These are phyloP conservation scores for Penicillium olsonii DNA, from an alignment of 2,329 filamentous ascomycete species.

Conservation along the genomic window DNA sequence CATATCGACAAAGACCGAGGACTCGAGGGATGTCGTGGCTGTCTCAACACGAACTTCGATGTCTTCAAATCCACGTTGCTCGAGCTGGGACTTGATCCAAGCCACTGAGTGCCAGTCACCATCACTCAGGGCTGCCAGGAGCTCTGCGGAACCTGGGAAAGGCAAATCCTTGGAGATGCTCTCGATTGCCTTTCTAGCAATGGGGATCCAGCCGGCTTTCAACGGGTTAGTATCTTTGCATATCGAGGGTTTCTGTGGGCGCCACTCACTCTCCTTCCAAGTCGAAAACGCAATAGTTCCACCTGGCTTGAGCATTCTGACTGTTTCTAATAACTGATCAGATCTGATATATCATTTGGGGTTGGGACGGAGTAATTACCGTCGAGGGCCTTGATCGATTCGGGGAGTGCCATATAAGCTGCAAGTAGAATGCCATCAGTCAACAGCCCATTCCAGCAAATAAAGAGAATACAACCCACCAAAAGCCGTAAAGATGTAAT, in stretches of 20 bases:
- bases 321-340: constrained; percentile 25
- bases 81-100: constrained; percentile 23
- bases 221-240: background rate
- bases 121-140: constrained; percentile 16
- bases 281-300: constrained; percentile 37
- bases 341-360: background rate
- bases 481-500: constrained; percentile 51
- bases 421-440: background rate
- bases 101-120: constrained; percentile 27
- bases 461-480: constrained; percentile 29
- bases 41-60: constrained; percentile 22
- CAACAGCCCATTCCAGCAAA: background rate
- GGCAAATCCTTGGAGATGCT: constrained; percentile 28
- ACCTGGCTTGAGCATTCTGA: constrained; percentile 37
- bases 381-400: constrained; percentile 41
- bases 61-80: constrained; percentile 26
- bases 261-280: constrained; percentile 36
- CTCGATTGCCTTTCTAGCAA: constrained; percentile 28
- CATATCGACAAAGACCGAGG: constrained; percentile 25
- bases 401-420: constrained; percentile 49
- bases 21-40: constrained; percentile 12
- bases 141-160: constrained; percentile 25
- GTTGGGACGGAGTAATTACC: constrained; percentile 25
- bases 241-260: background rate
- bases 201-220: constrained; percentile 29